Conservation (phyloP, 129 eudicot genomes). For the Centrapalus pauciflorus region DNA sequence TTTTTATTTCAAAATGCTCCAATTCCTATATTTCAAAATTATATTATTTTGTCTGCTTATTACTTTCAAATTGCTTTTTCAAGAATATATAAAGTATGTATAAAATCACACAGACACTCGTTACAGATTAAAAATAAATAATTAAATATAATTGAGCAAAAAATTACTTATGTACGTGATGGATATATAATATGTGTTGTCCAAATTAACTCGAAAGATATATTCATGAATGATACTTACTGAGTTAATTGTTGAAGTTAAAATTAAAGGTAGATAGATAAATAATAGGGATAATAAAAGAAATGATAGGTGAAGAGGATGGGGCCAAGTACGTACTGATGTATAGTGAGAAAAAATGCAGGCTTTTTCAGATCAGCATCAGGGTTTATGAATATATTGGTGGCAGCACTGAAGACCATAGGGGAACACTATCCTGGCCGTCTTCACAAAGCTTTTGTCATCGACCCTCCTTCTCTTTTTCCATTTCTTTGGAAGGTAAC, state of each 20-base stretch:
- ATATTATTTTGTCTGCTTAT: background rate
- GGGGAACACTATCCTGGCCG: slow-evolving; percentile 87
- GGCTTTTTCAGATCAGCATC: slow-evolving; percentile 99
- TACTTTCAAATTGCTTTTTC: background rate
- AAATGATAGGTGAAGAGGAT: background rate
- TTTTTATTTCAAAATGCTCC: slow-evolving; percentile 19
- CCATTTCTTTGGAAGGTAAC: slow-evolving; percentile 96
- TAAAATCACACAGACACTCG: too few species aligned
- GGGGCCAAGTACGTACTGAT: slow-evolving; percentile 12
- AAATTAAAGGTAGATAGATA: too few species aligned
- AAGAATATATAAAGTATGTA: background rate
- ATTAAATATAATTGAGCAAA: background rate
- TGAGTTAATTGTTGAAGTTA: too few species aligned
- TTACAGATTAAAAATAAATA: too few species aligned
- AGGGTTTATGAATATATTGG: slow-evolving; percentile 87
- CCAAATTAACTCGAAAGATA: too few species aligned
- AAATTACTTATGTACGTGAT: too few species aligned
- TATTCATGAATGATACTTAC: too few species aligned
- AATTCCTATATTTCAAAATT: background rate
- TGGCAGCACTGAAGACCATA: slow-evolving; percentile 73
- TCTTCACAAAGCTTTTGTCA: slow-evolving; percentile 80
- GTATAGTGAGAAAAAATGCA: slow-evolving; percentile 32
- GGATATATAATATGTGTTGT: too few species aligned
- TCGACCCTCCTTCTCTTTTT: slow-evolving; percentile 93
- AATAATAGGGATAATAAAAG: background rate